These are phyloP conservation scores for Colletotrichum caudatum DNA, from an alignment of 2,329 filamentous ascomycete species.

Conservation along the genomic window DNA sequence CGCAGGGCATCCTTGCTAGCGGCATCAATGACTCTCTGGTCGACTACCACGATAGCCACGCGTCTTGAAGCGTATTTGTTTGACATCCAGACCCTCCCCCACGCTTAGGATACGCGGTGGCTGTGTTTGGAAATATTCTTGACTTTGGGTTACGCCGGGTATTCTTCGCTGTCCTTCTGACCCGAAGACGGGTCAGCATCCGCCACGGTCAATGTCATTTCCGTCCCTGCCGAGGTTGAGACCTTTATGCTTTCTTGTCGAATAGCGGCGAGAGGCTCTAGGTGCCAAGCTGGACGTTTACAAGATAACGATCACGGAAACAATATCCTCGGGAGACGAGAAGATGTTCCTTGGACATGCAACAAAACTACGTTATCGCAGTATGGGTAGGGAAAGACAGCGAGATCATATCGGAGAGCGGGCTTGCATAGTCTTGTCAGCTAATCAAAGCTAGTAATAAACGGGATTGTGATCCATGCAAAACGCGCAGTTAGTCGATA, in stretches of 20 bases:
- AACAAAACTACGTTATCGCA: slow-evolving; percentile 49
- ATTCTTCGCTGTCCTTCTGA: background rate
- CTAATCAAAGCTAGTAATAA: no score
- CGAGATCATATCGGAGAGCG: slow-evolving; percentile 47
- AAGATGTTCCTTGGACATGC: slow-evolving; percentile 44
- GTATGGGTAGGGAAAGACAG: slow-evolving; percentile 48
- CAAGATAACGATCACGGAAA: slow-evolving; percentile 47
- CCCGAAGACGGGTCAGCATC: background rate
- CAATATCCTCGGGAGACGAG: slow-evolving; percentile 45
- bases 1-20: slow-evolving; percentile 10
- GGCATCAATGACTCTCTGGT: background rate
- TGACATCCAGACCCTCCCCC: background rate
- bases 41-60: background rate
- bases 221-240: slow-evolving; percentile 39
- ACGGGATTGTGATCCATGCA: background rate
- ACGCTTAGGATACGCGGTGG: no score
- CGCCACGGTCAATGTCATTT: background rate
- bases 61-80: background rate
- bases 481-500: slow-evolving; percentile 23
- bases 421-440: slow-evolving; percentile 43
- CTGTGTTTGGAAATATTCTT: background rate
- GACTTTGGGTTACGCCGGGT: background rate
- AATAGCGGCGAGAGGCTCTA: slow-evolving; percentile 45
- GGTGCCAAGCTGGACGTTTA: slow-evolving; percentile 43
- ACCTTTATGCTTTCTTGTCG: slow-evolving; percentile 42